Evolutionary conservation across 306 rosid genomes (phyloP).

Genomic region (Mimosa pudica): DNA sequence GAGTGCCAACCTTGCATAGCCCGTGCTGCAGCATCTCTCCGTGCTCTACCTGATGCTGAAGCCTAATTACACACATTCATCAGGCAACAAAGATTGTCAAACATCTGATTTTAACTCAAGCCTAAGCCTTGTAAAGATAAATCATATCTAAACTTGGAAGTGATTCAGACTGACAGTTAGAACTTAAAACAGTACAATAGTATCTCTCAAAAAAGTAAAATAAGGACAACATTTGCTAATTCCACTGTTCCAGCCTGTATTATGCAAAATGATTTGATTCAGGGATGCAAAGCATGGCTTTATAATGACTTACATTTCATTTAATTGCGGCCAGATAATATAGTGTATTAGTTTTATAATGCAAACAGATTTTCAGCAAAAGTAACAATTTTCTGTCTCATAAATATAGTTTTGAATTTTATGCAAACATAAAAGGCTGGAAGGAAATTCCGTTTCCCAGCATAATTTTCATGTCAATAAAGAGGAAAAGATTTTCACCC

Average conservation of each 20-base stretch:
- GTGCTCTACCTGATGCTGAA: slow-evolving; percentile 87
- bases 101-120: slow-evolving; percentile 15
- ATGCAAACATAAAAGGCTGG: neutral
- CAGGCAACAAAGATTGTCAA: slow-evolving; percentile 23
- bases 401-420: neutral
- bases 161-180: slow-evolving; percentile 23
- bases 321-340: neutral
- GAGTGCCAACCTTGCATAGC: slow-evolving; percentile 99
- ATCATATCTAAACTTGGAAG: slow-evolving; percentile 1
- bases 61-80: slow-evolving; percentile 50
- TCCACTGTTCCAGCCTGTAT: slow-evolving; percentile 12
- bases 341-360: neutral
- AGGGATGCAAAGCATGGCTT: slow-evolving; percentile 2
- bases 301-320: neutral
- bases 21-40: slow-evolving; percentile 97
- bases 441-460: neutral
- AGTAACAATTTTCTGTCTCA: neutral
- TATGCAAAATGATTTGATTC: neutral
- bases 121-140: slow-evolving; percentile 20
- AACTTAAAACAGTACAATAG: neutral
- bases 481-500: neutral
- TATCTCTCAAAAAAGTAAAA: neutral
- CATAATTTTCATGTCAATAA: neutral
- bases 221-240: neutral
- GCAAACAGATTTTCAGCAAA: neutral